These are phyloP conservation scores for Trifolium dubium DNA, from an alignment of 306 rosid genomes.

Conservation along the genomic window DNA sequence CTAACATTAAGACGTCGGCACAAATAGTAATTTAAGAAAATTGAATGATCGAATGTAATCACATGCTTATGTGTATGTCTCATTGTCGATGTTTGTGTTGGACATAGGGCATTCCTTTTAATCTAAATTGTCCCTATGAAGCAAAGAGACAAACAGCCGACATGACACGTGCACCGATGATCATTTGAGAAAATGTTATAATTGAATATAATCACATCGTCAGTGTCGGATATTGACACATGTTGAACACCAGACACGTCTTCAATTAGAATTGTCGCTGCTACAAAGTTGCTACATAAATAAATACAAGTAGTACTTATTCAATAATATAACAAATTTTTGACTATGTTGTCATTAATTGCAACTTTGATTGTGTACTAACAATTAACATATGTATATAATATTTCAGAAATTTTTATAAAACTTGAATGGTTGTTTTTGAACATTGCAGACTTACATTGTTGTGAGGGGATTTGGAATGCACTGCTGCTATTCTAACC, in stretches of 20 bases:
- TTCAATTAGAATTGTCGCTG: background rate
- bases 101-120: background rate
- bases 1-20: background rate
- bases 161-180: background rate
- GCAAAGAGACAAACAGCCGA: background rate
- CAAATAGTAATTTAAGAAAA: background rate
- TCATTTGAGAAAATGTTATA: background rate
- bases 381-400: background rate
- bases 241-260: background rate
- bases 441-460: conserved; percentile 52
- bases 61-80: too few species aligned
- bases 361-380: background rate
- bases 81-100: background rate
- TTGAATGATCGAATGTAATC: background rate
- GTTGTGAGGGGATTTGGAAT: conserved; percentile 61
- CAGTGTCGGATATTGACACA: background rate
- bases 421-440: conserved; percentile 24
- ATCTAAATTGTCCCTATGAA: background rate
- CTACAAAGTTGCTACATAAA: too few species aligned
- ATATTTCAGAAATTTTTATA: background rate
- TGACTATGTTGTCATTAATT: background rate
- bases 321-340: background rate
- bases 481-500: conserved; percentile 51
- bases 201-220: too few species aligned
- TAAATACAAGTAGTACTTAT: background rate